Evolutionary conservation across 2,329 filamentous ascomycete genomes (phyloP).

Genomic region (Exserohilum turcica): DNA sequence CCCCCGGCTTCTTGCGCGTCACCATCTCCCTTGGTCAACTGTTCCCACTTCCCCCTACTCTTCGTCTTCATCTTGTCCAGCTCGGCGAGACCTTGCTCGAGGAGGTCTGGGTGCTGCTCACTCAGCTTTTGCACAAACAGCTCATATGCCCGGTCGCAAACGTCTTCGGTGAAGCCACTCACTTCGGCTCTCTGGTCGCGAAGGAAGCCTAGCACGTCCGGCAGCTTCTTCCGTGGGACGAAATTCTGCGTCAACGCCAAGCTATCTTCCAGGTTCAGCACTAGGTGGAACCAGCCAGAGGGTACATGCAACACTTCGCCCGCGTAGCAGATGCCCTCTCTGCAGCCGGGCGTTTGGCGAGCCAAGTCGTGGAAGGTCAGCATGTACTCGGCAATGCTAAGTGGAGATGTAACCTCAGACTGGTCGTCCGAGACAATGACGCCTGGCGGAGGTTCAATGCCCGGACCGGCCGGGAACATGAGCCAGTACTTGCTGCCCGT

Average conservation of each 20-base stretch:
- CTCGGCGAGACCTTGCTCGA: conserved; percentile 66
- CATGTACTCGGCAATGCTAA: conserved; percentile 97
- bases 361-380: conserved; percentile 87
- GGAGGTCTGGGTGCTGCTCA: conserved; percentile 67
- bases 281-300: conserved; percentile 95
- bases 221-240: conserved; percentile 75
- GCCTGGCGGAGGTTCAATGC: conserved; percentile 73
- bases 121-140: conserved; percentile 74
- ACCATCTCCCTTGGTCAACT: conserved; percentile 65
- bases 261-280: conserved; percentile 82
- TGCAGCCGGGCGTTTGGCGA: conserved; percentile 72
- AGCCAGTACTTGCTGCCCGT: conserved; percentile 96
- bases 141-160: conserved; percentile 70
- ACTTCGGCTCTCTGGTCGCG: conserved; percentile 83
- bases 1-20: conserved; percentile 50
- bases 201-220: conserved; percentile 78
- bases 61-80: conserved; percentile 72
- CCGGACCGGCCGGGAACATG: conserved; percentile 81
- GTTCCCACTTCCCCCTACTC: conserved; percentile 76
- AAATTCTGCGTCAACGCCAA: conserved; percentile 97
- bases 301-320: conserved; percentile 93
- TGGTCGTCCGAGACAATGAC: conserved; percentile 89
- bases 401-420: conserved; percentile 88
- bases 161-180: conserved; percentile 77
- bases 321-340: conserved; percentile 80